Base-by-base conservation (phyloP, 2,329 filamentous ascomycete genomes). In the Colletotrichum sp. region DNA sequence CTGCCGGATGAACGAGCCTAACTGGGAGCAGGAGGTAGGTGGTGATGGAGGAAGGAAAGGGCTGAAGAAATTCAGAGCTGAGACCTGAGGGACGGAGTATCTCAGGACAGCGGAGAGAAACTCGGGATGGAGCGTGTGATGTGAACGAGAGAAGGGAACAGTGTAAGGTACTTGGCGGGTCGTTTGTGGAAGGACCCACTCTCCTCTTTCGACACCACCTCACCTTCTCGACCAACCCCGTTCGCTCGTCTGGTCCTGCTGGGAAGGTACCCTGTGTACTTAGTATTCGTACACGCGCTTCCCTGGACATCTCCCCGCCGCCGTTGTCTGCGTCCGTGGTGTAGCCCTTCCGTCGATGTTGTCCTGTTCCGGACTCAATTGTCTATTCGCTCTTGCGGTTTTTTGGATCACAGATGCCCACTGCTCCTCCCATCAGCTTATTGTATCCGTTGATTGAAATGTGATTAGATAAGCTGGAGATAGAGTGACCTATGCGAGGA, bases 201-300 rank as follows among this genome's bases (percentile, higher is more conserved):
- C 73, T 75, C 73, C 63, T 72, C 64, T 75, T 73, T 73, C 57
- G 63, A 72, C 69, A 68, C 60, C 34, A 71, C 48, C 48, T 60
- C 48, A 48, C 59, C 61, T 48, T 9, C n/a, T 63, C 24, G 43
- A 14, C 67, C 65, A 73, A 70, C 57, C 30, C 24, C 21, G 36
- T 66, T 39, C 60, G 30, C 28, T 57, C 34, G 26, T 57, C 26
- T 30, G 26, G 52, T 36, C 43, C 43, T 68, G 63, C 36, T 48
- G 18, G 43, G 43, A 48, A 48, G 43, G 43, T 21, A 7, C 43
- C 18, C n/a, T 48, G 12, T 48, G 43, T 48, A 48, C 18, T 48
- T 48, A 48, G 43, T 21, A 21, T 48, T 48, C 43, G 43, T 48
- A 48, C 43, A 48, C n/a, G n/a, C 43, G 43, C 43, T 48, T n/a